Conservation (phyloP, 148 eudicot genomes). For the Salicornia ramosissima region DNA sequence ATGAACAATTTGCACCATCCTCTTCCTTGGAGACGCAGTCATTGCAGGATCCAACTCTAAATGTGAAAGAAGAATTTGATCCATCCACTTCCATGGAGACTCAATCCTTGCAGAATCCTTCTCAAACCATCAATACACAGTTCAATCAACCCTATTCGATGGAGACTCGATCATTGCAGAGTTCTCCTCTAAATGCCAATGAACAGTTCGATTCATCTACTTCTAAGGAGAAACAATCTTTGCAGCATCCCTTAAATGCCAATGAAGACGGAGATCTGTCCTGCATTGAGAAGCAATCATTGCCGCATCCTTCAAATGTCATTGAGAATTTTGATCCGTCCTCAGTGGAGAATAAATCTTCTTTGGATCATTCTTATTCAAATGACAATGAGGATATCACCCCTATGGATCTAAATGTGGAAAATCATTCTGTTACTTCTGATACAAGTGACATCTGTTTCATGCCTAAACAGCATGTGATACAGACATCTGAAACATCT, state of each 20-base stretch:
- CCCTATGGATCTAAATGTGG: slow-evolving; percentile 43
- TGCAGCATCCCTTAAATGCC: slow-evolving; percentile 19
- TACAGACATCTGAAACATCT: slow-evolving; percentile 28
- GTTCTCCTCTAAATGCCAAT: slow-evolving; percentile 18
- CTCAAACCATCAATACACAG: slow-evolving; percentile 23
- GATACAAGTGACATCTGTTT: slow-evolving; percentile 26
- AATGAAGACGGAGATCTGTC: slow-evolving; percentile 18
- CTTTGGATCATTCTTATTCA: slow-evolving; percentile 23
- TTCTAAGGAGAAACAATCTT: slow-evolving; percentile 28
- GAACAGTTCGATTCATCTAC: slow-evolving; percentile 19
- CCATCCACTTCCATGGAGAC: slow-evolving; percentile 20
- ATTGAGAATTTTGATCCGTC: slow-evolving; percentile 27
- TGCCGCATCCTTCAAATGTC: slow-evolving; percentile 30
- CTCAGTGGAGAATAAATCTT: slow-evolving; percentile 30
- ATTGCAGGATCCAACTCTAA: slow-evolving; percentile 21
- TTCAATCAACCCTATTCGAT: slow-evolving; percentile 18
- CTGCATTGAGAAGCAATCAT: slow-evolving; percentile 28
- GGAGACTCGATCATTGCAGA: slow-evolving; percentile 28
- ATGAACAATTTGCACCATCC: slow-evolving; percentile 23
- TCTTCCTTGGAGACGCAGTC: slow-evolving; percentile 29
- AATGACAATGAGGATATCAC: slow-evolving; percentile 28
- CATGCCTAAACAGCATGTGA: slow-evolving; percentile 20
- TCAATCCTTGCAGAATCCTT: slow-evolving; percentile 33
- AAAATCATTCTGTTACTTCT: slow-evolving; percentile 17
- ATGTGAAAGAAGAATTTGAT: slow-evolving; percentile 18